Evolutionary conservation across 306 rosid species (phyloP), one percentile per base, ranked within the genome.

Genomic region (Canavalia ensiformis): DNA sequence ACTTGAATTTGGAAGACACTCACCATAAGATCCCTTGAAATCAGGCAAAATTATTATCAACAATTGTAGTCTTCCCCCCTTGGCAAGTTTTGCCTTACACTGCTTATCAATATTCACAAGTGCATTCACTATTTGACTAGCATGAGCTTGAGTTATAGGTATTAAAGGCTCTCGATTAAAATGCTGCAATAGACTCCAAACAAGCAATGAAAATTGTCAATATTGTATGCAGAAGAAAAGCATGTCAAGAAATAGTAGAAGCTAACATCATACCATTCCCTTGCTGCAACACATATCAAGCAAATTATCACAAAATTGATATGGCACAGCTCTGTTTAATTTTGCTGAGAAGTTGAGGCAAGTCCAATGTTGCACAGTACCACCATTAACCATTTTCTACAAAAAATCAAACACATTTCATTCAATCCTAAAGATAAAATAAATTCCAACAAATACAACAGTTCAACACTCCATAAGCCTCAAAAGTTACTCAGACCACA

Each of bases 371-470:
- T 72, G 87, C 1, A 95, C 82, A 0, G 2, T 70, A 0, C 95
- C 99, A 9, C 93, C 99, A 18, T 84, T 71, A 28, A 87, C 28
- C 97, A 93, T 82, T 95, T 84, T 95, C 99, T 95, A 77, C 70
- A 87, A 42, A 30, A 68, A 0, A 28, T 55, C 10, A 55, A 18
- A 37, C 41, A 37, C 41, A 37, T 37, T 37, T 37, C 41, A 37
- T 0, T 46, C 6, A 2, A 74, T 18, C 25, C 25, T 18, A 18
- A 18, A 18, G 25, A 18, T 18, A 18, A 18, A 18, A 18, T 18
- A 18, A 18, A 18, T 18, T 18, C 25, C 25, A 18, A 18, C 25
- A 18, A 18, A 18, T 18, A 18, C 25, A 18, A 18, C 25, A 18
- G 25, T 18, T 18, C 25, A 18, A 18, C 25, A 18, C 25, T 18